phyloP scores from a whole-genome alignment of 129 eudicot genomes.

The Sambucus nigra region DNA sequence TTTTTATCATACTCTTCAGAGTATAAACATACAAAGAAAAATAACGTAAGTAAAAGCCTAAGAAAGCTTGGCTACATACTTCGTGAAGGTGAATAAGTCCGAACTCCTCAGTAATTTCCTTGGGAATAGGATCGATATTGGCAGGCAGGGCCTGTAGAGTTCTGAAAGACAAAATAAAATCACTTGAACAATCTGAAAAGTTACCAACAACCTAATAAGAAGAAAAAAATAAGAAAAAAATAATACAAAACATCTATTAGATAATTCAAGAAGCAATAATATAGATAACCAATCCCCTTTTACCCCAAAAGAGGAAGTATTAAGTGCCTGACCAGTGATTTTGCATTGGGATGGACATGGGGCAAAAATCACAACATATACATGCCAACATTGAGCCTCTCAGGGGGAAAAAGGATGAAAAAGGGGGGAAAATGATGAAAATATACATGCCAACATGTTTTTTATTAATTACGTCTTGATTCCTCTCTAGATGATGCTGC shows the following conservation, averaged over 20 bases:
- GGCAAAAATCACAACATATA: too few relatives aligned
- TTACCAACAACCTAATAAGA: background rate
- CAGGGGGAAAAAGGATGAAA: too few relatives aligned
- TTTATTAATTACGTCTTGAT: too few relatives aligned
- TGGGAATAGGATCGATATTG: constrained; percentile 75
- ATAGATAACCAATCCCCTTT: too few relatives aligned
- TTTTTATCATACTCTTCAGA: background rate
- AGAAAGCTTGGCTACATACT: constrained; percentile 38
- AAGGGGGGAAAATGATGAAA: too few relatives aligned
- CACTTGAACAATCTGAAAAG: background rate
- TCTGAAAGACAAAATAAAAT: constrained; percentile 37
- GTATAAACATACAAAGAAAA: background rate
- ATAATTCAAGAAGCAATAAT: constrained; percentile 3
- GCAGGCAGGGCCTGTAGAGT: constrained; percentile 50
- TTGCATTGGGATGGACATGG: too few relatives aligned
- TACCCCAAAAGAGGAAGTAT: too few relatives aligned
- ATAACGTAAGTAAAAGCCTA: background rate
- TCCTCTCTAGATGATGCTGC: too few relatives aligned
- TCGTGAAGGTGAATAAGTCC: constrained; percentile 57
- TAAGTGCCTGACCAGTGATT: too few relatives aligned
- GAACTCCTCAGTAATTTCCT: constrained; percentile 49
- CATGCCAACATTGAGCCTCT: too few relatives aligned
- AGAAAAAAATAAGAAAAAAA: background rate
- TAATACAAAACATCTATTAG: background rate
- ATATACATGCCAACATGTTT: too few relatives aligned